phyloP scores from a whole-genome alignment of 2,329 filamentous ascomycete species.

The Aspergillus fischeri region DNA sequence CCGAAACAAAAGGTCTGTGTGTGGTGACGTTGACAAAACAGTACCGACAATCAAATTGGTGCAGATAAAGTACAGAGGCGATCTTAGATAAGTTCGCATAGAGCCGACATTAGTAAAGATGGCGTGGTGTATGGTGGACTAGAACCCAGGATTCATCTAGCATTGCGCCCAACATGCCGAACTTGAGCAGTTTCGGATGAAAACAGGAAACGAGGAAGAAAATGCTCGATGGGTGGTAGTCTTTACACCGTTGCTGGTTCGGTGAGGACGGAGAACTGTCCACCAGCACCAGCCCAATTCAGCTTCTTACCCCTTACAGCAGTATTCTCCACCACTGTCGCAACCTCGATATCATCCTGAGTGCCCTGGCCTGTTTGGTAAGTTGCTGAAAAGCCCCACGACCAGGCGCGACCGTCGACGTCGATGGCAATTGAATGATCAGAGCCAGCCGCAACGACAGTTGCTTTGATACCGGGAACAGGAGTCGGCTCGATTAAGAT shows the following conservation, averaged over 20 bases:
- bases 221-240: background rate
- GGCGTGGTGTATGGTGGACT: background rate
- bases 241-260: slow-evolving; percentile 23
- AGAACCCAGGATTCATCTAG: background rate
- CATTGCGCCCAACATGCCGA: background rate
- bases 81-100: background rate
- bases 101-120: background rate
- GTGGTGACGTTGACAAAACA: background rate
- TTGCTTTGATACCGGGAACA: slow-evolving; percentile 57
- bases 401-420: slow-evolving; percentile 64
- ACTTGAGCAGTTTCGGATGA: background rate
- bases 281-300: slow-evolving; percentile 76
- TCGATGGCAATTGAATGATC: slow-evolving; percentile 72
- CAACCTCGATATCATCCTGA: slow-evolving; percentile 72
- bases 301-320: slow-evolving; percentile 73
- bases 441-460: slow-evolving; percentile 58
- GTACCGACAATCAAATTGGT: background rate
- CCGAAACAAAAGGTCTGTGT: background rate
- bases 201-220: background rate
- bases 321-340: slow-evolving; percentile 79
- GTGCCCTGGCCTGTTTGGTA: slow-evolving; percentile 77
- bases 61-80: background rate
- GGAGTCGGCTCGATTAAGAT: slow-evolving; percentile 65
- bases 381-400: slow-evolving; percentile 76
- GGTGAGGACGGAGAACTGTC: slow-evolving; percentile 60